Evolutionary conservation across 148 eudicot genomes (phyloP).

Genomic region (Chenopodium quinoa): DNA sequence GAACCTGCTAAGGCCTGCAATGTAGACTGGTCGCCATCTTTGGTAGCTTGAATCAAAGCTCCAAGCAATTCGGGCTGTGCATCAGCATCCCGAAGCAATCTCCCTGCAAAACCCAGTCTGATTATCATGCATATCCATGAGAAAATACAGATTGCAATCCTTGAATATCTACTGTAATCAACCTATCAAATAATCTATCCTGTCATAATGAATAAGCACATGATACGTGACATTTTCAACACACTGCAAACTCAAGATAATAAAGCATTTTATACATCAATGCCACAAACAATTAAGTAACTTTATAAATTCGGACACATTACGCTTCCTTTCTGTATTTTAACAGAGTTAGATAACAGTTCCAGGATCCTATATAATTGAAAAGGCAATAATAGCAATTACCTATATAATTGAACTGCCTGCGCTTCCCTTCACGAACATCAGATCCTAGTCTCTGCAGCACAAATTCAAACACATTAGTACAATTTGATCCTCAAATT

Average conservation of each 20-base stretch:
- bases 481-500: constrained; percentile 3
- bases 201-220: neutral
- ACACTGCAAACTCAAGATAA: neutral
- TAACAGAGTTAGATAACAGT: neutral
- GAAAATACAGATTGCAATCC: neutral
- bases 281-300: neutral
- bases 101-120: constrained; percentile 43
- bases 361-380: neutral
- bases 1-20: constrained; percentile 50
- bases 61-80: constrained; percentile 74
- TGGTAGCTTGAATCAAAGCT: constrained; percentile 76
- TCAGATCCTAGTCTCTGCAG: constrained; percentile 79
- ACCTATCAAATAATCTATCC: too few relatives aligned
- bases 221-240: neutral
- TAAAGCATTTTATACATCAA: neutral
- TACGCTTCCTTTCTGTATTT: neutral
- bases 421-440: constrained; percentile 90
- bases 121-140: constrained; percentile 5
- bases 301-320: neutral
- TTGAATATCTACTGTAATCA: neutral
- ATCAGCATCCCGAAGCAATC: constrained; percentile 72
- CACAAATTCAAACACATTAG: constrained; percentile 41
- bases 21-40: constrained; percentile 67
- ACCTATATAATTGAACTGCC: constrained; percentile 91
- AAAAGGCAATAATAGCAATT: neutral